A percentile compares a stretch with the other conserved stretches of the same genome.
Conservation (phyloP, 768 basidiomycete genomes). For the Serendipita sp. region DNA sequence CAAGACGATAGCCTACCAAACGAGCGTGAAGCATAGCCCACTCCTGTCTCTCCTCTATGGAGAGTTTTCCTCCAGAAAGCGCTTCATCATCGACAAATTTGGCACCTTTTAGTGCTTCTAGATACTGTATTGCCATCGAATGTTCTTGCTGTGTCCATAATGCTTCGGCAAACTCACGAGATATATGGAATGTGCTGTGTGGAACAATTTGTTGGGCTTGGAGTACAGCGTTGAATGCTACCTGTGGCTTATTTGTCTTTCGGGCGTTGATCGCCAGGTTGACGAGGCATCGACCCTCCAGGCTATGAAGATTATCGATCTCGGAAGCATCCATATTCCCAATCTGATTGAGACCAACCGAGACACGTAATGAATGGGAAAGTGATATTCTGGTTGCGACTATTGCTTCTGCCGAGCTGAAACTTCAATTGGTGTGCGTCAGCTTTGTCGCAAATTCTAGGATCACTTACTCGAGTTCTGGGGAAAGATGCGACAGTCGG, state of each 20-base stretch:
- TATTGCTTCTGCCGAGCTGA: slow-evolving; percentile 56
- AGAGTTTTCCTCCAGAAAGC: neutral
- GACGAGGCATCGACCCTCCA: slow-evolving; percentile 60
- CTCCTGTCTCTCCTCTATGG: neutral
- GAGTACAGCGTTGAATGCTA: slow-evolving; percentile 74
- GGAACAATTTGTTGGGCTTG: slow-evolving; percentile 50
- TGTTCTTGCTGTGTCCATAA: slow-evolving; percentile 83
- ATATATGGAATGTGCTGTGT: slow-evolving; percentile 33
- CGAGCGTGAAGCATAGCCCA: slow-evolving; percentile 30
- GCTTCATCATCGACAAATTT: neutral
- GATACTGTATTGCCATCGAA: slow-evolving; percentile 58
- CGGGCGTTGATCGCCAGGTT: slow-evolving; percentile 60
- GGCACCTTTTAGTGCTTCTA: slow-evolving; percentile 28
- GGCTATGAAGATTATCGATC: slow-evolving; percentile 30
- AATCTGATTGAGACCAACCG: slow-evolving; percentile 60
- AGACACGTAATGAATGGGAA: slow-evolving; percentile 51
- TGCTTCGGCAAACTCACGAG: slow-evolving; percentile 76
- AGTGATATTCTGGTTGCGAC: slow-evolving; percentile 71
- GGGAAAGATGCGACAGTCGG: slow-evolving; percentile 32
- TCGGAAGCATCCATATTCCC: slow-evolving; percentile 51
- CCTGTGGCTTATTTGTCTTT: slow-evolving; percentile 47
- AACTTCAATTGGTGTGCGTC: slow-evolving; percentile 30
- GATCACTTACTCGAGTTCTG: slow-evolving; percentile 49
- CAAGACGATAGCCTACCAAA: slow-evolving; percentile 33
- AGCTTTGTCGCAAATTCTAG: neutral